phyloP scores from a whole-genome alignment of 2,329 filamentous ascomycete genomes.

The Nemania sp. region DNA sequence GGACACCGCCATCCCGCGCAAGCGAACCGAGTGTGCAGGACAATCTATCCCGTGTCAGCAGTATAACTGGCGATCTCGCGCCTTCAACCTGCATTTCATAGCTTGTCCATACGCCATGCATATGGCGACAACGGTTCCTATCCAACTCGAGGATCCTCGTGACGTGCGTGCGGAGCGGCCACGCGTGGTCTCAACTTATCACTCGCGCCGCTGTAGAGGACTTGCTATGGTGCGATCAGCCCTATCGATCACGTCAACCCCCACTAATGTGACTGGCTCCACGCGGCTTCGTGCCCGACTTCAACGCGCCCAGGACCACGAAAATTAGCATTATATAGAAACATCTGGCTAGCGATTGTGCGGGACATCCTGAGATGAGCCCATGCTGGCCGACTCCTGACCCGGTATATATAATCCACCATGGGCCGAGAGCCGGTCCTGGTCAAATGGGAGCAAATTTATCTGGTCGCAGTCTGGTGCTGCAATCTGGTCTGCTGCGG shows the following conservation, averaged over 20 bases:
- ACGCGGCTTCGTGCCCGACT: constrained; percentile 25
- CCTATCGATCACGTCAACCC: constrained; percentile 38
- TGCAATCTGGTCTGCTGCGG: constrained; percentile 6
- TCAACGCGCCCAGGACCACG: constrained; percentile 9
- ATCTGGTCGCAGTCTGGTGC: constrained; percentile 11
- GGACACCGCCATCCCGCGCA: constrained; percentile 5
- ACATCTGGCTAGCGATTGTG: constrained; percentile 8
- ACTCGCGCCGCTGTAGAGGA: constrained; percentile 21
- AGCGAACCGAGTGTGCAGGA: neutral
- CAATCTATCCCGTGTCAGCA: neutral
- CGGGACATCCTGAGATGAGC: constrained; percentile 10
- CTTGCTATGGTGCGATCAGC: constrained; percentile 36
- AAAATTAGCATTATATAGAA: constrained; percentile 7
- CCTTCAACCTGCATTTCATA: constrained; percentile 1
- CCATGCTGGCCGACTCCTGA: constrained; percentile 5
- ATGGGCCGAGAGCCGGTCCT: neutral
- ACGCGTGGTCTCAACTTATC: constrained; percentile 8
- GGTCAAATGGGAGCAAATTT: constrained; percentile 7
- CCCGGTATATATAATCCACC: constrained; percentile 18
- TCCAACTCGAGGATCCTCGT: neutral
- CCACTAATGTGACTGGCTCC: constrained; percentile 34
- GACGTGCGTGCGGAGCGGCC: constrained; percentile 8
- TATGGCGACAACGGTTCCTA: constrained; percentile 4
- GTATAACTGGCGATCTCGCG: constrained; percentile 2
- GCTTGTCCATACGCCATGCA: constrained; percentile 5